Conservation (phyloP, 352 stramenopile genomes). For the Phytophthora pini region DNA sequence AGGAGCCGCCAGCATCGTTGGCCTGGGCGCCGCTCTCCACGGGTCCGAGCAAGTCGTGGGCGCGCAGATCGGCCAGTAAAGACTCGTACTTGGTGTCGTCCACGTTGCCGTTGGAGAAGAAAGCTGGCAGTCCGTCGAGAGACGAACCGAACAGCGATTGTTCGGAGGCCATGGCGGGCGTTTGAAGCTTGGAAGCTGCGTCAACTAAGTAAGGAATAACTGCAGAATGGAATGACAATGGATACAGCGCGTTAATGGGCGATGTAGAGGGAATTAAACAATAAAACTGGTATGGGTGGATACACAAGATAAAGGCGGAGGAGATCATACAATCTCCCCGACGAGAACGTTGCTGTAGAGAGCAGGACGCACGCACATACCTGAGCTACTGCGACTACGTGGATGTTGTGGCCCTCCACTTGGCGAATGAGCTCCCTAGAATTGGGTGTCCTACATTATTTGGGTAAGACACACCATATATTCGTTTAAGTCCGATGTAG, state of each 20-base stretch:
- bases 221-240: not conserved
- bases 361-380: conserved; percentile 24
- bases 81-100: conserved; percentile 91
- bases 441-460: conserved; percentile 2
- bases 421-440: conserved; percentile 6
- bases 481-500: too few species aligned
- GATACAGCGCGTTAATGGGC: conserved; percentile 4
- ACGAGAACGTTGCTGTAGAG: not conserved
- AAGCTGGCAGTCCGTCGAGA: conserved; percentile 65
- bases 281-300: conserved; percentile 19
- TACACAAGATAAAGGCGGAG: conserved; percentile 13
- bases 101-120: conserved; percentile 83
- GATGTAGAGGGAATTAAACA: conserved; percentile 4
- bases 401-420: conserved; percentile 23
- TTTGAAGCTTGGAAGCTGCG: conserved; percentile 1
- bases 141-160: conserved; percentile 51
- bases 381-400: conserved; percentile 18
- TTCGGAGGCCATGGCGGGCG: conserved; percentile 46
- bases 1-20: conserved; percentile 40
- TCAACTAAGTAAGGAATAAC: not conserved
- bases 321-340: not conserved
- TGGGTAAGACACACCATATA: not conserved
- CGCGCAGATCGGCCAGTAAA: conserved; percentile 81
- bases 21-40: conserved; percentile 47
- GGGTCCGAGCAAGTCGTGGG: conserved; percentile 82